Percentiles rank a stretch among this genome's conserved stretches.
These are phyloP conservation scores for Adansonia gregorii DNA, from an alignment of 441 rosid genomes.

Conservation along the genomic window DNA sequence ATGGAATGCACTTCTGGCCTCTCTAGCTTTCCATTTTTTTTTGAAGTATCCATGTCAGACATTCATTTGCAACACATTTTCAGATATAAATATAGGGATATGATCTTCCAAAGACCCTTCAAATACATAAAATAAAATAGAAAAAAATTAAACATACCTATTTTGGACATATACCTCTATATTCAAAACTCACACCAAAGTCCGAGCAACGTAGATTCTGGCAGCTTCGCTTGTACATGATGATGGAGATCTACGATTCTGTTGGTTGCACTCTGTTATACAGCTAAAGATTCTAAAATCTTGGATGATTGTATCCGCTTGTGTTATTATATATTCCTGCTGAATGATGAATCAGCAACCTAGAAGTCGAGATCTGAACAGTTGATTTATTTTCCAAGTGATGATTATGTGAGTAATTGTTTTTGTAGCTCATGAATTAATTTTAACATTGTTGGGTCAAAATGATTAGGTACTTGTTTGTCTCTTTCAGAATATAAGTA, in stretches of 20 bases:
- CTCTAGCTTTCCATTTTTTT: no score
- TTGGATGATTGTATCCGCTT: background rate
- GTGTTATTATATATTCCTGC: conserved; percentile 7
- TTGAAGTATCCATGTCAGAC: no score
- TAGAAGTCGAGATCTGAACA: background rate
- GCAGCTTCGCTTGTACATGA: background rate
- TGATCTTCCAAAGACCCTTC: no score
- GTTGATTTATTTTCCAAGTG: no score
- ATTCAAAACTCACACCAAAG: no score
- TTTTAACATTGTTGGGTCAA: background rate
- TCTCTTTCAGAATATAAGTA: background rate
- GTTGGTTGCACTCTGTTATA: conserved; percentile 21
- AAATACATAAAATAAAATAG: no score
- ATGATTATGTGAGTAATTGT: background rate
- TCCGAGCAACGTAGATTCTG: background rate
- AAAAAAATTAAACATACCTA: no score
- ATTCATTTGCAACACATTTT: no score
- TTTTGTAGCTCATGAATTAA: background rate
- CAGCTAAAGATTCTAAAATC: conserved; percentile 27
- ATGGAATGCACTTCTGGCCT: background rate
- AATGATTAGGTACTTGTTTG: background rate
- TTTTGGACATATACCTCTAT: no score
- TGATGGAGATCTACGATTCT: background rate
- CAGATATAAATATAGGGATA: no score
- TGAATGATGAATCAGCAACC: background rate